Evolutionary conservation across 208 protist species (phyloP).

Genomic region (Acanthamoeba lugdunensis): DNA sequence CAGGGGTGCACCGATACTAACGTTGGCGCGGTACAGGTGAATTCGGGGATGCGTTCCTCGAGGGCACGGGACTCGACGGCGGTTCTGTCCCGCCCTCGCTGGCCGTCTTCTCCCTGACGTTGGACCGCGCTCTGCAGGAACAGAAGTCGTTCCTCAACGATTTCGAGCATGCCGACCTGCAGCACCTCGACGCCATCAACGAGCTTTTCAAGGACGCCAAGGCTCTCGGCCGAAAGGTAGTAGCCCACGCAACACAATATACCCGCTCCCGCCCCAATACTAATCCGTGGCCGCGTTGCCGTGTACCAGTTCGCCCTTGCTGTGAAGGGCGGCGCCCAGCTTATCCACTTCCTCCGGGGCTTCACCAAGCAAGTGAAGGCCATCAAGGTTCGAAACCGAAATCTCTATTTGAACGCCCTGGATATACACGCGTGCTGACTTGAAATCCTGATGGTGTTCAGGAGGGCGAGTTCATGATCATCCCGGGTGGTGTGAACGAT

Average conservation of each 20-base stretch:
- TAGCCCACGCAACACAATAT: background rate
- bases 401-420: too few relatives aligned
- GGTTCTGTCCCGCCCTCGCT: constrained; percentile 68
- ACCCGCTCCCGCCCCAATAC: too few relatives aligned
- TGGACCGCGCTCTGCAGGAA: constrained; percentile 65
- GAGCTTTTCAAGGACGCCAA: constrained; percentile 73
- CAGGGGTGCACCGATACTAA: background rate
- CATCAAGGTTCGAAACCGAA: constrained; percentile 7
- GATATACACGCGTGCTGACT: too few relatives aligned
- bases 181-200: constrained; percentile 73
- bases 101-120: constrained; percentile 61
- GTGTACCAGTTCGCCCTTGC: constrained; percentile 55
- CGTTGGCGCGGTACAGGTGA: constrained; percentile 29
- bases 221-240: constrained; percentile 61
- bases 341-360: constrained; percentile 65
- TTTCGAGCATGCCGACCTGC: constrained; percentile 59
- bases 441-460: background rate
- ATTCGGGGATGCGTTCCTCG: constrained; percentile 72
- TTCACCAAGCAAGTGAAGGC: constrained; percentile 72
- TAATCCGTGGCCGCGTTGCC: background rate
- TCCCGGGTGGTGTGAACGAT: constrained; percentile 61
- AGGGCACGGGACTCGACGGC: constrained; percentile 71
- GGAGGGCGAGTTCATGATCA: constrained; percentile 72
- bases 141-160: constrained; percentile 68
- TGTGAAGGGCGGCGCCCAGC: constrained; percentile 66